Evolutionary conservation across 2,329 filamentous ascomycete genomes (phyloP), one percentile per base, ranked within the genome.

Genomic region (Gnomoniopsis smithogilvyi): DNA sequence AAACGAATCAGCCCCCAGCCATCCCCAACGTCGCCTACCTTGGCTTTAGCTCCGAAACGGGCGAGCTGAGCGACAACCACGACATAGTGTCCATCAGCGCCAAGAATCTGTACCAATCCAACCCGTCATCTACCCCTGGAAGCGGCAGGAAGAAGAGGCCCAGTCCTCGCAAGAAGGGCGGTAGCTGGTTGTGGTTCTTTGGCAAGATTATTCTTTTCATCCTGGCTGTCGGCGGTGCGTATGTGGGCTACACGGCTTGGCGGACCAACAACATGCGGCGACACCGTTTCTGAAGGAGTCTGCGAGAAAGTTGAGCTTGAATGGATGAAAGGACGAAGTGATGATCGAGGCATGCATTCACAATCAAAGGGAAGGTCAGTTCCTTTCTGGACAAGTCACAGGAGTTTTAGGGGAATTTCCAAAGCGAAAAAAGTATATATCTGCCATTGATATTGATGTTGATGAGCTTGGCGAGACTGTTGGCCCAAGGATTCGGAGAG

Each of bases 61-160:
- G 95, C 70, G 94, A 99, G 79, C 85, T 99, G 65, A 92, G 88
- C 75, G 95, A 99, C 78, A 96, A 96, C 81, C 94, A 97, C 81
- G 95, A 99, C 76, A 96, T 99, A 74, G 86, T 98, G 72, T 89
- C 86, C 53, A 84, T 99, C 67, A 81, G 87, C 64, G 88, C 94
- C 59, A 90, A 89, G 80, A 99, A 97, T 74, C 79, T 99, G 63
- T 98, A 98, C 78, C 87, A 83, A 59, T 75, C 76, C 30, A 77
- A 78, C 67, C 84, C 83, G 38, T 76, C 79, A 54, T 66, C 74
- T n/a, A 73, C 73, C 24, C 72, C 72, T 60, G 76, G 69, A 62
- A 70, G 69, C 59, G 65, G 72, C 64, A 64, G 66, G 61, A 65
- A 61, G 56, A 48, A 65, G 67, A 68, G 65, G 64, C 75, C 78